Conservation (phyloP, 208 protist genomes). For the Acanthamoeba triangularis region DNA sequence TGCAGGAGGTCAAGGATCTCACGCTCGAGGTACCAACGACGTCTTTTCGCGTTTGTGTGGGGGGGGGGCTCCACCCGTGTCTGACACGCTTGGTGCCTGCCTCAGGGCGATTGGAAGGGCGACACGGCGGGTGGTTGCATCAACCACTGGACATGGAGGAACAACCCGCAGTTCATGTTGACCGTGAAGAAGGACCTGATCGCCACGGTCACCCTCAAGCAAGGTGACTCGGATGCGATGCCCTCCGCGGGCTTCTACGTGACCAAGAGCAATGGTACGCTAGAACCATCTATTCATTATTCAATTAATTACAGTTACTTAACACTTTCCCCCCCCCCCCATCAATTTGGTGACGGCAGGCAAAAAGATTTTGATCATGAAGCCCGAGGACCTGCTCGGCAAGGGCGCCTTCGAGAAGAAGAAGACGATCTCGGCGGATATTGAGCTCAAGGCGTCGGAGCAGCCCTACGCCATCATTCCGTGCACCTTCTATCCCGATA, state of each 20-base stretch:
- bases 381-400: conserved; percentile 21
- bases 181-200: conserved; percentile 30
- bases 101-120: neutral
- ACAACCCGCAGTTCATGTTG: conserved; percentile 57
- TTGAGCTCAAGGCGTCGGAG: conserved; percentile 16
- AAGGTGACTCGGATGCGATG: neutral
- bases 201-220: conserved; percentile 50
- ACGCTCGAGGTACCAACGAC: neutral
- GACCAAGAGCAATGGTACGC: conserved; percentile 49
- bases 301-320: neutral
- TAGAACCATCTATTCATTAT: neutral
- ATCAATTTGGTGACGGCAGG: neutral
- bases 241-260: conserved; percentile 49
- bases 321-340: neutral
- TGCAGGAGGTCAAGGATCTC: conserved; percentile 55
- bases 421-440: conserved; percentile 45
- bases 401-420: conserved; percentile 66
- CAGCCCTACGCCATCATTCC: conserved; percentile 52
- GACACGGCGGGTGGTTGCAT: conserved; percentile 50
- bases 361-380: conserved; percentile 31
- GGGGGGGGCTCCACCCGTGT: neutral
- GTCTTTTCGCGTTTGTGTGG: neutral
- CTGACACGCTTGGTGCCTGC: neutral
- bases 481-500: conserved; percentile 66
- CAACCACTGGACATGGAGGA: conserved; percentile 59